These are phyloP conservation scores for Fusarium odoratissimum DNA, from an alignment of 2,329 filamentous ascomycete species.

Conservation along the genomic window DNA sequence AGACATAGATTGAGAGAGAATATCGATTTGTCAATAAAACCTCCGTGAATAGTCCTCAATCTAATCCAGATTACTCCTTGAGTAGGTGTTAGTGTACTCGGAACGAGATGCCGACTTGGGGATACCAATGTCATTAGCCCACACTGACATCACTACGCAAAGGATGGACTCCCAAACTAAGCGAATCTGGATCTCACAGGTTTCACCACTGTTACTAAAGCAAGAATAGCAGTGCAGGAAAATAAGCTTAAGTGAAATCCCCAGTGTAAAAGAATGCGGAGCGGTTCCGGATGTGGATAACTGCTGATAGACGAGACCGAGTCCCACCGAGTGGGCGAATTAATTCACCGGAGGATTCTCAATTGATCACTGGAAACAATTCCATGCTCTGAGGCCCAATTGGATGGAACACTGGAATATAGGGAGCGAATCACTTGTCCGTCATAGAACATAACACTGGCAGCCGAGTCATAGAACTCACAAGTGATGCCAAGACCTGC, in stretches of 20 bases:
- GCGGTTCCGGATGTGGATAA: not conserved
- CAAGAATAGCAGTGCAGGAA: not conserved
- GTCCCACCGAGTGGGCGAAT: not conserved
- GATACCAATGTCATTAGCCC: not conserved
- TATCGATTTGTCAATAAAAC: fast-evolving
- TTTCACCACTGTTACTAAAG: not conserved
- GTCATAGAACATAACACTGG: conserved; percentile 1
- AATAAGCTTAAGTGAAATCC: not conserved
- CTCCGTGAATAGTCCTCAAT: not conserved
- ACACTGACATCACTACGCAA: not conserved
- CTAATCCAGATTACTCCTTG: fast-evolving
- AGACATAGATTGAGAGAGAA: too few relatives aligned
- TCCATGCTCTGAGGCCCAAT: not conserved
- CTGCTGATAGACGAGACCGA: not conserved
- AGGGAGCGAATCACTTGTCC: not conserved
- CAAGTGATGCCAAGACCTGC: conserved; percentile 17
- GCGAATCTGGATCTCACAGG: not conserved
- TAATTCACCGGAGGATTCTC: not conserved
- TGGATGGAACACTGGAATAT: not conserved
- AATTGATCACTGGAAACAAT: conserved; percentile 19
- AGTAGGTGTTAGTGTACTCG: not conserved
- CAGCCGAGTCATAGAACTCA: conserved; percentile 8
- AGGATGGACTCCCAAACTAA: not conserved
- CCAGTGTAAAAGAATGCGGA: not conserved
- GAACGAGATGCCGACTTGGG: not conserved